Conservation (phyloP, 176 grass and related monocot species). For the Oryza meridionalis region DNA sequence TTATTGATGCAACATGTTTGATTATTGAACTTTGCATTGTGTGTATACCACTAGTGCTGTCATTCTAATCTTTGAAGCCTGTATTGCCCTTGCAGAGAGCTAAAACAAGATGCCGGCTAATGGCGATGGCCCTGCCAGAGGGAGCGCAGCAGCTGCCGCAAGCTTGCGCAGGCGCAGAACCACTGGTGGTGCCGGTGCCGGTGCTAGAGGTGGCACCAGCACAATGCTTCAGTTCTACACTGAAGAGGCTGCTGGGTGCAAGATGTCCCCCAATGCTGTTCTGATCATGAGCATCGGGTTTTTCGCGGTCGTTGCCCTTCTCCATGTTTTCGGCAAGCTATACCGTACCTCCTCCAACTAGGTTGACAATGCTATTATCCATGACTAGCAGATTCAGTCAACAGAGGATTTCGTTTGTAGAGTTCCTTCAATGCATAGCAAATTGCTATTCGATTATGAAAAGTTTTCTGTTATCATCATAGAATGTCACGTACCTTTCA, state of each 20-base stretch:
- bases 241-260: constrained; percentile 70
- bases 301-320: constrained; percentile 69
- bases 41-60: background rate
- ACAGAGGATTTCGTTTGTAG: constrained; percentile 12
- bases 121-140: constrained; percentile 57
- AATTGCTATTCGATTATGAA: constrained; percentile 16
- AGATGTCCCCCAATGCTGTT: constrained; percentile 90
- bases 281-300: constrained; percentile 97
- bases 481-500: constrained; percentile 29
- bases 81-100: constrained; percentile 9
- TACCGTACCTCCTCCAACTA: constrained; percentile 58
- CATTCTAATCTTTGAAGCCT: background rate
- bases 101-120: constrained; percentile 71
- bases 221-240: constrained; percentile 96
- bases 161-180: constrained; percentile 69
- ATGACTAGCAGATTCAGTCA: background rate
- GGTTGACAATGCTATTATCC: background rate
- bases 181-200: constrained; percentile 40
- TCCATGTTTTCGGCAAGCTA: constrained; percentile 91
- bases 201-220: constrained; percentile 50
- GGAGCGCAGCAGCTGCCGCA: constrained; percentile 73
- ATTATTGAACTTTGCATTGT: background rate
- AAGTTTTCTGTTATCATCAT: background rate
- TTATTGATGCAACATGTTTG: background rate
- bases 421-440: background rate